Evolutionary conservation across 1,284 basidiomycete genomes (phyloP), one percentile per base, ranked within the genome.

Genomic region (Golubevia pallescens): DNA sequence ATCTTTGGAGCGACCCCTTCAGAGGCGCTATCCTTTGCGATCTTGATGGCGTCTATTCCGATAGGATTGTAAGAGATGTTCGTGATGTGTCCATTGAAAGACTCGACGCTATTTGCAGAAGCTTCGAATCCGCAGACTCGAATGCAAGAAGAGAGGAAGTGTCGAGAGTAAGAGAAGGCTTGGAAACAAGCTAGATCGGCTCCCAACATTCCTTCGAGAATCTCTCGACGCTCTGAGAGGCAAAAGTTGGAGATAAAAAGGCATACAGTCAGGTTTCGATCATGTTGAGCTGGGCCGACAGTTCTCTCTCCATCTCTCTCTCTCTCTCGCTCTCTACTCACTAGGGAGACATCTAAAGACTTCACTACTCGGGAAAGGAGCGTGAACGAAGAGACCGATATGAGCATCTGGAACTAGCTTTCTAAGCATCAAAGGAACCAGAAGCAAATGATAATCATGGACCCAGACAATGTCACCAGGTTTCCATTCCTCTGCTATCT

Each of bases 181-280:
- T 94, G 94, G 92, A 97, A 97, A 86, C 93, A 94, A 48, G 97
- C 91, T 52, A 98, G 89, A 87, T 97, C 96, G 61, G 96, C 94
- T 54, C 95, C 95, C 57, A 99, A 91, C 94, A 99, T 98, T 56
- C 96, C 97, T 75, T 98, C 95, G 48, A 99, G 89, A 68, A 99
- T 93, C 86, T 97, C 94, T 78, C 92, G 92, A 60, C 96, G 90
- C 66, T 81, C 75, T 62, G 53, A 5, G n/a, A 21, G 23, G 13
- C 24, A 7, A 20, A 10, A 38, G 28, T 8, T 13, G 42, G 16
- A 48, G 16, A 16, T 48, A 16, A 48, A 57, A 14, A 32, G 23
- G 34, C n/a, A 51, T 63, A 38, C 32, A 38, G 53, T 19, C 55
- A 24, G 23, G 13, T 57, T n/a, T 28, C 28, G 28, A 28, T 28